Evolutionary conservation across 371 early-diverging fungal genomes (phyloP), one percentile per base, ranked within the genome.

Genomic region (Parasitella parasitica): DNA sequence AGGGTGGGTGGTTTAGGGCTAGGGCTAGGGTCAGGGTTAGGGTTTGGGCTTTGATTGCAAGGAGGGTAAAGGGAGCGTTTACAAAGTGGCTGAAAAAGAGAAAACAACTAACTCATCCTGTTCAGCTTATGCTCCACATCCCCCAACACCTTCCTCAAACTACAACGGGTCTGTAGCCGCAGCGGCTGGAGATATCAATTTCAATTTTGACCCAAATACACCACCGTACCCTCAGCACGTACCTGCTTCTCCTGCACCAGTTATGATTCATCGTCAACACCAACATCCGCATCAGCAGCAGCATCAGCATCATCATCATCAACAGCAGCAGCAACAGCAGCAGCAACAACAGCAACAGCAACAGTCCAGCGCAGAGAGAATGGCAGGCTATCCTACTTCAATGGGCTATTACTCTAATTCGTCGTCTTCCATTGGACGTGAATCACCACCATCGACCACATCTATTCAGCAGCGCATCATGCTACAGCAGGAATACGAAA

Each of bases 401-500:
- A 26, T 48, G 48, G 48, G 48, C 6, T 48, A 48, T 8, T 48
- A 48, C 11, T 26, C 26, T 11, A 48, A 22, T 43, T 35, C 61
- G 15, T 13, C 61, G 16, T 32, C 52, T 20, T 22, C 46, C n/a
- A 24, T 24, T 28, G 39, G 4, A 12, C 55, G 55, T 16, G 55
- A 55, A 28, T 16, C 54, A 12, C 38, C 54, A 0, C 53, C 53
- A 20, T 37, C 22, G 0, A 48, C 22, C 0, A 48, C 48, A 24
- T 48, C 48, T 0, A 49, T 57, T 16, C 56, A 55, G 8, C 63
- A 63, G 24, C 35, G 63, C 11, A 63, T 63, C 22, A 63, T 63
- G 51, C 16, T 63, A 38, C 63, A 60, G 34, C 55, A 59, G 39
- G 63, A 63, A 4, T 63, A 63, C 57, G 63, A 56, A 28, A 54